Conservation (phyloP, 805 yeast genomes). For the Nakazawaea wickerhamii region DNA sequence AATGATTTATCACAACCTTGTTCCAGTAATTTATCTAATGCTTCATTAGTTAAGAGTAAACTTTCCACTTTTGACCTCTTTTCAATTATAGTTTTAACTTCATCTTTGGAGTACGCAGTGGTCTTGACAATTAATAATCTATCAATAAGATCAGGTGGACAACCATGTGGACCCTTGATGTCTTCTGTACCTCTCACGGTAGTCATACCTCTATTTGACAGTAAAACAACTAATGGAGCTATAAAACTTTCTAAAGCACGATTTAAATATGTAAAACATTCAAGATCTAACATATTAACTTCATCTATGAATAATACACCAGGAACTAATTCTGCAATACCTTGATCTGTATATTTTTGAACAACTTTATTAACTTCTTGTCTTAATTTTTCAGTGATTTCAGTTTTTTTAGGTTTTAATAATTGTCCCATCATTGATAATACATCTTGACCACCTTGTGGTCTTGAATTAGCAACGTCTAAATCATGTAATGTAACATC, state of each 20-base stretch:
- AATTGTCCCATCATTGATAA: constrained; percentile 96
- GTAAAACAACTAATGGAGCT: constrained; percentile 93
- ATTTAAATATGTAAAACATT: constrained; percentile 90
- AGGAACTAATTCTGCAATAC: constrained; percentile 95
- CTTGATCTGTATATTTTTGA: constrained; percentile 93
- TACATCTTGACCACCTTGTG: constrained; percentile 95
- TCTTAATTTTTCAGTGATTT: constrained; percentile 92
- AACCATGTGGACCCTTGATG: constrained; percentile 87
- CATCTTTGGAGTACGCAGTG: constrained; percentile 78
- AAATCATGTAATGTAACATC: constrained; percentile 95
- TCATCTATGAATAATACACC: constrained; percentile 98
- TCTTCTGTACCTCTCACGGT: constrained; percentile 88
- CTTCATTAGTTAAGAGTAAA: constrained; percentile 58
- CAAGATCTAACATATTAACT: constrained; percentile 97
- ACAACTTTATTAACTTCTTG: constrained; percentile 94
- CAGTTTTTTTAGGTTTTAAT: constrained; percentile 93
- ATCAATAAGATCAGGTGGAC: constrained; percentile 92
- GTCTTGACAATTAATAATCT: constrained; percentile 89
- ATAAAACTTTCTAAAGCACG: constrained; percentile 87
- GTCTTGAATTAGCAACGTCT: constrained; percentile 94
- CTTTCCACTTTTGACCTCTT: constrained; percentile 79
- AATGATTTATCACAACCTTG: constrained; percentile 76
- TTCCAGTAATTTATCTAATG: constrained; percentile 65
- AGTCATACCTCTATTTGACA: constrained; percentile 93
- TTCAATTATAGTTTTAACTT: constrained; percentile 73